phyloP scores from a whole-genome alignment of 192 early-diverging fungal species.

The Coemansia nantahalensis region DNA sequence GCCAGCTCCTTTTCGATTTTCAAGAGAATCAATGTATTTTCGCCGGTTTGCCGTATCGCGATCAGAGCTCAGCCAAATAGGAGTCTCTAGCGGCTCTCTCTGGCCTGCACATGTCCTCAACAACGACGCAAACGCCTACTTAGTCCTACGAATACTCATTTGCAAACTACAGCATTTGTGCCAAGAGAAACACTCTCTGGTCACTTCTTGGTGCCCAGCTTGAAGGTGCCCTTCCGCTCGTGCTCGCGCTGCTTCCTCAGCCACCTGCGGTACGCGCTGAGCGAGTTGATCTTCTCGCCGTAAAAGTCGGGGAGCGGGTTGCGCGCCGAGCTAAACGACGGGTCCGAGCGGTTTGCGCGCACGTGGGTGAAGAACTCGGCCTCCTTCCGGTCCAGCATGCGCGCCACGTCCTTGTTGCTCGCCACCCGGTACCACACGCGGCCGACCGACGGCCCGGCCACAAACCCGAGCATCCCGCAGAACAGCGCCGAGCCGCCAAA shows the following conservation, averaged over 20 bases:
- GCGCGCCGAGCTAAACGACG: slow-evolving; percentile 61
- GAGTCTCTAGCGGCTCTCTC: too few relatives aligned
- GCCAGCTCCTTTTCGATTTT: too few relatives aligned
- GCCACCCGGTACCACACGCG: slow-evolving; percentile 56
- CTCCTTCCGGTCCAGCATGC: slow-evolving; percentile 52
- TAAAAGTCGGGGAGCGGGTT: slow-evolving; percentile 90
- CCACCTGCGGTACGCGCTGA: slow-evolving; percentile 82
- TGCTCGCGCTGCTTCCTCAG: slow-evolving; percentile 83
- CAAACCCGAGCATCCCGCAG: slow-evolving; percentile 61
- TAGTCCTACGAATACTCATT: too few relatives aligned
- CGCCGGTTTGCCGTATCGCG: too few relatives aligned
- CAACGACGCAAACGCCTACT: too few relatives aligned
- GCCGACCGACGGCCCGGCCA: slow-evolving; percentile 64
- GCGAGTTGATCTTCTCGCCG: slow-evolving; percentile 86
- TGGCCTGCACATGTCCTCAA: too few relatives aligned
- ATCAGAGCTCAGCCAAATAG: too few relatives aligned
- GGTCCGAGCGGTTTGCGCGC: slow-evolving; percentile 63
- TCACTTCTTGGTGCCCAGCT: slow-evolving; percentile 51
- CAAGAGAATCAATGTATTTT: too few relatives aligned
- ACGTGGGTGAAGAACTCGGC: slow-evolving; percentile 63
- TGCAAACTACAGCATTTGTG: too few relatives aligned
- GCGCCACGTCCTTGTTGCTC: slow-evolving; percentile 52
- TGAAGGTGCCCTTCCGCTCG: slow-evolving; percentile 67
- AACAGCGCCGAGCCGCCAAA: slow-evolving; percentile 55
- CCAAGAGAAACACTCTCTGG: too few relatives aligned